phyloP scores from a whole-genome alignment of 768 basidiomycete genomes.

The Amanita phalloides region DNA sequence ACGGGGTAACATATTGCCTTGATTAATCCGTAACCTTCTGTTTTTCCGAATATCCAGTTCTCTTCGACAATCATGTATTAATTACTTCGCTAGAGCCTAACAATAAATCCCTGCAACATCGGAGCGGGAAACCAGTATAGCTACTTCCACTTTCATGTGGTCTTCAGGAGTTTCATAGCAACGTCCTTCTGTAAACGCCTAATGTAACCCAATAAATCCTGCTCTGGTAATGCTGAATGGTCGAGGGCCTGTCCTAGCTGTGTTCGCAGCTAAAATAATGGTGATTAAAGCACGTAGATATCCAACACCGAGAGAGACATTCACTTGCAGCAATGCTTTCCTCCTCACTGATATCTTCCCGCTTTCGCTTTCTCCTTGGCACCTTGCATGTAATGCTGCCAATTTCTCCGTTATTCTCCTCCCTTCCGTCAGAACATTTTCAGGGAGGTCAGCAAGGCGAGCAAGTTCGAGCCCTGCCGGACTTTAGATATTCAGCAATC shows the following conservation, averaged over 20 bases:
- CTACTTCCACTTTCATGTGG: neutral
- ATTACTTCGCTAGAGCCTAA: too few relatives aligned
- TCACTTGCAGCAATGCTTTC: slow-evolving; percentile 58
- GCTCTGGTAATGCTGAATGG: slow-evolving; percentile 4
- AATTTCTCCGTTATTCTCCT: slow-evolving; percentile 51
- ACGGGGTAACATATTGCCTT: too few relatives aligned
- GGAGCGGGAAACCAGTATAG: too few relatives aligned
- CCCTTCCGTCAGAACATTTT: slow-evolving; percentile 54
- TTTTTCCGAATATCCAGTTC: too few relatives aligned
- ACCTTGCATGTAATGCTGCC: slow-evolving; percentile 40
- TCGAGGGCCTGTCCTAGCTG: slow-evolving; percentile 3
- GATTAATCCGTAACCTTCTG: too few relatives aligned
- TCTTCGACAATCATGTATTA: too few relatives aligned
- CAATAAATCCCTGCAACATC: too few relatives aligned
- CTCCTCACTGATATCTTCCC: slow-evolving; percentile 49
- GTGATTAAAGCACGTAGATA: neutral
- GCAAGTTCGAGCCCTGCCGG: slow-evolving; percentile 81
- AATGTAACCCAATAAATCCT: slow-evolving; percentile 5
- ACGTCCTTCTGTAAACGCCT: slow-evolving; percentile 2
- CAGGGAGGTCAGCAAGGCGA: slow-evolving; percentile 75
- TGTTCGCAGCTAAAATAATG: slow-evolving; percentile 3
- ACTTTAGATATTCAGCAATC: neutral
- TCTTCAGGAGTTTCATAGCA: neutral
- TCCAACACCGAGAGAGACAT: neutral
- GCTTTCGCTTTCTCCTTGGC: slow-evolving; percentile 53